These are phyloP conservation scores for Colletotrichum destructivum DNA, from an alignment of 2,329 filamentous ascomycete genomes.

Conservation along the genomic window DNA sequence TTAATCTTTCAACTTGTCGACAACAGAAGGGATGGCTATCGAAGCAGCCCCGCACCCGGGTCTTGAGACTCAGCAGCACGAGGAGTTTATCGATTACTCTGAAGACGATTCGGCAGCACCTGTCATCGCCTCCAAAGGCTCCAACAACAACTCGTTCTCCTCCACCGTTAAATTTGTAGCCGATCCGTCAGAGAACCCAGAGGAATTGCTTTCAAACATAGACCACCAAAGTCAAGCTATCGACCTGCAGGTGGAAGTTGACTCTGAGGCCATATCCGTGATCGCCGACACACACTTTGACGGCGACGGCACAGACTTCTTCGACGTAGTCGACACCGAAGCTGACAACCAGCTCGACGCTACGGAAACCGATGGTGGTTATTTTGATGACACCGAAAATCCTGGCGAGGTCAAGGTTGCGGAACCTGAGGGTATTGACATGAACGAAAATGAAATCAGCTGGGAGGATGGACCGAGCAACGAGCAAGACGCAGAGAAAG, in stretches of 20 bases:
- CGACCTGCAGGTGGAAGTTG: constrained; percentile 9
- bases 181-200: neutral
- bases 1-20: neutral
- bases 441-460: constrained; percentile 43
- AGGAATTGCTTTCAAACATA: constrained; percentile 32
- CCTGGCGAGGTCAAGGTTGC: neutral
- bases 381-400: constrained; percentile 11
- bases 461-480: constrained; percentile 39
- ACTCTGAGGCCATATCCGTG: neutral
- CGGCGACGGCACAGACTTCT: neutral
- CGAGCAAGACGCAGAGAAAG: constrained; percentile 8
- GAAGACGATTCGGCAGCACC: constrained; percentile 38
- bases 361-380: constrained; percentile 3
- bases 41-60: constrained; percentile 31
- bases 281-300: constrained; percentile 7
- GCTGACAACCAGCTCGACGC: neutral
- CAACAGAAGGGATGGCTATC: constrained; percentile 24
- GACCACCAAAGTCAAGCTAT: constrained; percentile 44
- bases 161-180: constrained; percentile 27
- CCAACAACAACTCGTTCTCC: constrained; percentile 28
- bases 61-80: constrained; percentile 30
- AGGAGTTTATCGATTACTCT: constrained; percentile 42
- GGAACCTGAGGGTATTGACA: neutral
- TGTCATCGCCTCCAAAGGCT: constrained; percentile 12
- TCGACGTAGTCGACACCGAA: neutral